Evolutionary conservation across 179 eudicot genomes (phyloP), one percentile per base, ranked within the genome.

Genomic region (Beta corolliflora): DNA sequence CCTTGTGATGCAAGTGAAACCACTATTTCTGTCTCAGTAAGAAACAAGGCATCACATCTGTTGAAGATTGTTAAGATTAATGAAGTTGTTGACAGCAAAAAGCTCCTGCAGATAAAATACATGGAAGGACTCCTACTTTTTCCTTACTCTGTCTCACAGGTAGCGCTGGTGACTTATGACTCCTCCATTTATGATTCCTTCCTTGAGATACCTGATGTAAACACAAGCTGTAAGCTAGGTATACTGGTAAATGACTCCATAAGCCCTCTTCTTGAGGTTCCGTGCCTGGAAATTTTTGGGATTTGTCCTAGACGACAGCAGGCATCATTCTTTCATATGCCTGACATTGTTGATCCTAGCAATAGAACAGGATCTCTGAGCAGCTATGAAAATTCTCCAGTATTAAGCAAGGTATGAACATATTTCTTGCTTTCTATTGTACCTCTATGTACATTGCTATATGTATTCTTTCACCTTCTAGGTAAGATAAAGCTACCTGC

Each of bases 181-280:
- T 68, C 82, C 45, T 61, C 79, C 19, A 60, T 78, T 58, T 66
- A 36, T 77, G 79, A 86, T 59, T 73, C 77, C 68, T 63, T 70
- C 58, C 31, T 79, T 79, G 89, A 75, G 45, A 71, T 46, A 83
- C 77, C 73, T 9, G 80, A 81, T 78, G 71, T 41, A 55, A 79
- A 83, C 81, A 64, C 78, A 84, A 79, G 81, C 73, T 93, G 94
- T 77, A 86, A 79, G 85, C 64, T 95, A 75, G 76, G 81, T 41
- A 83, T 95, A 80, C 79, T 78, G 83, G 86, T 89, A 46, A 95
- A 93, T 87, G 94, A 88, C 84, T 88, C 98, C 23, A 77, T 79
- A 69, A 79, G 46, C 79, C 83, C 84, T 53, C 71, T 74, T 73
- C 86, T 93, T 78, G 92, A 88, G 78, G 75, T 92, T 82, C 83